phyloP scores from a whole-genome alignment of 78 protist species.

The Andalucia godoyi region DNA sequence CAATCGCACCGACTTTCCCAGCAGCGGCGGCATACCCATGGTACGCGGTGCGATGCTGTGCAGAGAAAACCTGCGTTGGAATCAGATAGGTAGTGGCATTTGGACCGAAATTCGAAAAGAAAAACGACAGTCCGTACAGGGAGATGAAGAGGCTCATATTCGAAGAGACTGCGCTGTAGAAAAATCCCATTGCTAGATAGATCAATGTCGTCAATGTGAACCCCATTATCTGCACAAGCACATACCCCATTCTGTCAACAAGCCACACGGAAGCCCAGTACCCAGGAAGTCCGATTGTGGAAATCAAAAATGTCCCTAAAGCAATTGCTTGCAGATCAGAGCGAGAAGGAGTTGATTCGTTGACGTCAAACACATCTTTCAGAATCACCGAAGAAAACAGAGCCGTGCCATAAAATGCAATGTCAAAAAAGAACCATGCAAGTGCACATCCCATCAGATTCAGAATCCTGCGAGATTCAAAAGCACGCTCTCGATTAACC shows the following conservation, averaged over 20 bases:
- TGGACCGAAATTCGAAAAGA: slow-evolving; percentile 74
- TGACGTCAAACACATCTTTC: background rate
- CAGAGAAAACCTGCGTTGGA: slow-evolving; percentile 61
- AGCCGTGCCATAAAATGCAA: slow-evolving; percentile 55
- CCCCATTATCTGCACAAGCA: background rate
- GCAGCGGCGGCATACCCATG: slow-evolving; percentile 70
- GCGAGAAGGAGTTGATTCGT: background rate
- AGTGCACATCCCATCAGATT: slow-evolving; percentile 57
- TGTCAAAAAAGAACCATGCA: slow-evolving; percentile 68
- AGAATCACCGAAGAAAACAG: slow-evolving; percentile 12
- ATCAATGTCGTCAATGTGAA: background rate
- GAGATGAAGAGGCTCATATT: slow-evolving; percentile 19
- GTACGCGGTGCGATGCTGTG: slow-evolving; percentile 36
- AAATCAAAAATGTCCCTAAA: background rate
- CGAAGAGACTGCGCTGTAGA: background rate
- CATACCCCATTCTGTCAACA: background rate
- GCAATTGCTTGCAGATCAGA: background rate
- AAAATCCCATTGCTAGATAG: background rate
- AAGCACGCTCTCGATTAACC: no score
- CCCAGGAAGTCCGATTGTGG: slow-evolving; percentile 1
- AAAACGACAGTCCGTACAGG: slow-evolving; percentile 64
- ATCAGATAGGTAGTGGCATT: slow-evolving; percentile 75
- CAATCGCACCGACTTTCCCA: slow-evolving; percentile 71
- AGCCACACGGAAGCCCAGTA: background rate
- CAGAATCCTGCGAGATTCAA: no score